A percentile compares a stretch with the other conserved stretches of the same genome.
phyloP scores from a whole-genome alignment of 768 basidiomycete species.

The Boletales sp. region DNA sequence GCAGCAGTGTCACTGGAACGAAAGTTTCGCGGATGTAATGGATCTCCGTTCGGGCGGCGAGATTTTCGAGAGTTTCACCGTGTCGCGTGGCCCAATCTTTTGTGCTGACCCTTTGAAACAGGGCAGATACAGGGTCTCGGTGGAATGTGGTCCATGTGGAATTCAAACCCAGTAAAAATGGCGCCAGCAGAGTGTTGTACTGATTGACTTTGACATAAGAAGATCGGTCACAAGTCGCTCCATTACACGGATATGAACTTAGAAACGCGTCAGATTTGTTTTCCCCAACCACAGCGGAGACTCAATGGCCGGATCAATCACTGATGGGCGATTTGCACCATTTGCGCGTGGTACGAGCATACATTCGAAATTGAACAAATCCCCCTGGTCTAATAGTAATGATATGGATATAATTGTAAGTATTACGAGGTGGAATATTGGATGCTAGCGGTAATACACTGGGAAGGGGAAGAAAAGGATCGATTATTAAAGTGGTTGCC shows the following conservation, averaged over 20 bases:
- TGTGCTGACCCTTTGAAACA: conserved; percentile 19
- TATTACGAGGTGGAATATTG: conserved; percentile 22
- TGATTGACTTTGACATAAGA: conserved; percentile 20
- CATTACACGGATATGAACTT: conserved; percentile 4
- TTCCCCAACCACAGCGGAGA: not conserved
- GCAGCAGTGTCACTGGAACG: not conserved
- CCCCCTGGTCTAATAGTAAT: conserved; percentile 15
- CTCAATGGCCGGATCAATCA: conserved; percentile 18
- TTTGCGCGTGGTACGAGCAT: conserved; percentile 7
- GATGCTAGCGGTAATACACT: conserved; percentile 21
- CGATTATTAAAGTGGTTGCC: conserved; percentile 18
- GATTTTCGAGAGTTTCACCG: conserved; percentile 8
- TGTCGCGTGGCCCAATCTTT: conserved; percentile 17
- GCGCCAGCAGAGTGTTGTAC: conserved; percentile 14
- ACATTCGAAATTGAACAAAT: conserved; percentile 14
- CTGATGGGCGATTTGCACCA: conserved; percentile 7
- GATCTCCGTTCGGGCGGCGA: conserved; percentile 6
- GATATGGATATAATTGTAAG: conserved; percentile 14
- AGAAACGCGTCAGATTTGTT: conserved; percentile 22
- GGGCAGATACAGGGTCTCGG: conserved; percentile 10
- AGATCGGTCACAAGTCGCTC: conserved; percentile 9
- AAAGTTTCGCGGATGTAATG: conserved; percentile 23
- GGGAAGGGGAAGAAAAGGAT: conserved; percentile 3
- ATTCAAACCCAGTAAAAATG: conserved; percentile 19
- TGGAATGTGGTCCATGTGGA: not conserved